Evolutionary conservation across 139 green algal species (phyloP).

Genomic region (Choricystis sp.): DNA sequence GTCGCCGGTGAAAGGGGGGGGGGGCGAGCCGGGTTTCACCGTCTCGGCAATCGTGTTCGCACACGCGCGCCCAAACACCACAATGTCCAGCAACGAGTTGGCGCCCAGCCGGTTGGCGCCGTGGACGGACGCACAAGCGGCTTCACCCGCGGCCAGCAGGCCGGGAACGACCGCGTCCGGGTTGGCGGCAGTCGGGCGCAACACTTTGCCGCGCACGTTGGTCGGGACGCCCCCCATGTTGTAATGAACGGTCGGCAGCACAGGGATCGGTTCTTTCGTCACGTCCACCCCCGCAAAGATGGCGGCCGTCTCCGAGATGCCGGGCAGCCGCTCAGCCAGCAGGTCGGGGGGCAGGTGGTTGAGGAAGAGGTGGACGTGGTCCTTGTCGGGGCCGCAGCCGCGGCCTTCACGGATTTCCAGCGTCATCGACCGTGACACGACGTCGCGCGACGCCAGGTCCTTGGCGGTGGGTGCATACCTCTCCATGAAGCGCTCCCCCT

Average conservation of each 20-base stretch:
- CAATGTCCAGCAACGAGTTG: constrained; percentile 97
- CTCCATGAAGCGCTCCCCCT: constrained; percentile 99
- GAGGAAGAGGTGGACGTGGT: constrained; percentile 98
- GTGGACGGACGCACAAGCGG: constrained; percentile 84
- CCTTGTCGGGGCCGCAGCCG: constrained; percentile 48
- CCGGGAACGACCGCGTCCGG: constrained; percentile 78
- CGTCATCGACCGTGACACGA: constrained; percentile 88
- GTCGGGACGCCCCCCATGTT: constrained; percentile 99
- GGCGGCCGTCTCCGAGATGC: constrained; percentile 93
- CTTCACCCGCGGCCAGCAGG: constrained; percentile 88
- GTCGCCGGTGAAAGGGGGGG: constrained; percentile 55
- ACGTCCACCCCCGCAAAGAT: constrained; percentile 86
- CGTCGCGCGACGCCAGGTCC: constrained; percentile 93
- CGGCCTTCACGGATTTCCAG: constrained; percentile 83
- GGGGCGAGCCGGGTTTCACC: constrained; percentile 55
- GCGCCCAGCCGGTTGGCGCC: constrained; percentile 96
- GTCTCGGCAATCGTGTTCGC: constrained; percentile 52
- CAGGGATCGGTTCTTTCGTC: constrained; percentile 39
- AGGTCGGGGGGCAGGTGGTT: constrained; percentile 95
- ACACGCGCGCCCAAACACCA: constrained; percentile 95
- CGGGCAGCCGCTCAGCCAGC: constrained; percentile 87
- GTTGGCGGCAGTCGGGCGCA: constrained; percentile 29
- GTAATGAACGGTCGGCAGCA: constrained; percentile 98
- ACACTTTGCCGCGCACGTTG: constrained; percentile 74
- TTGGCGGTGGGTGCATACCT: constrained; percentile 94